phyloP scores from a whole-genome alignment of 2,329 filamentous ascomycete species.

The Aureobasidium uvarum region DNA sequence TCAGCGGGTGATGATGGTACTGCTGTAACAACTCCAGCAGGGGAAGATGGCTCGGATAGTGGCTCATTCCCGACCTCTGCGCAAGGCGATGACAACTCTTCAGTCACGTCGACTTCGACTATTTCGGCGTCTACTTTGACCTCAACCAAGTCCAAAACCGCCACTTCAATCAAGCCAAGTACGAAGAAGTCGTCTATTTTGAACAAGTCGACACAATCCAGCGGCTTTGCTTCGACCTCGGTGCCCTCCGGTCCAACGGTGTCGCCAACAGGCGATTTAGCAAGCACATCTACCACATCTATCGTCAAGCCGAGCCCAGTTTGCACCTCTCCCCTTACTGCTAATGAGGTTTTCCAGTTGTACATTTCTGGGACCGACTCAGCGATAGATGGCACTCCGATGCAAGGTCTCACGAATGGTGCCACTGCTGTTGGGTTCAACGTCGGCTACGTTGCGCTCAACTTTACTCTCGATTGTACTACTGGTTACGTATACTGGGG shows the following conservation, averaged over 20 bases:
- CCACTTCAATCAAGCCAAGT: not conserved
- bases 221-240: not conserved
- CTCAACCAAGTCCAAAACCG: not conserved
- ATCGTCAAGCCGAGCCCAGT: not conserved
- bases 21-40: not conserved
- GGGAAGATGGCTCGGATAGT: not conserved
- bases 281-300: not conserved
- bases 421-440: slow-evolving; percentile 19
- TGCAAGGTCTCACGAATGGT: slow-evolving; percentile 21
- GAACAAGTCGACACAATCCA: not conserved
- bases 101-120: not conserved
- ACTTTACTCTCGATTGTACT: slow-evolving; percentile 19
- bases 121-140: not conserved
- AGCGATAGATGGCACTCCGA: slow-evolving; percentile 9
- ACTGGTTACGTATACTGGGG: slow-evolving; percentile 24
- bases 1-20: not conserved
- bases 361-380: slow-evolving; percentile 11
- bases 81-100: not conserved
- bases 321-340: slow-evolving; percentile 1
- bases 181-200: not conserved
- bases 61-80: not conserved
- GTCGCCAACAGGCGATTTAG: not conserved
- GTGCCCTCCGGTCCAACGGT: not conserved
- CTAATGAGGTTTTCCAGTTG: slow-evolving; percentile 7
- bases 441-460: slow-evolving; percentile 18